phyloP scores from a whole-genome alignment of 2,329 filamentous ascomycete species.

The Penicillium aurantiogriseum region DNA sequence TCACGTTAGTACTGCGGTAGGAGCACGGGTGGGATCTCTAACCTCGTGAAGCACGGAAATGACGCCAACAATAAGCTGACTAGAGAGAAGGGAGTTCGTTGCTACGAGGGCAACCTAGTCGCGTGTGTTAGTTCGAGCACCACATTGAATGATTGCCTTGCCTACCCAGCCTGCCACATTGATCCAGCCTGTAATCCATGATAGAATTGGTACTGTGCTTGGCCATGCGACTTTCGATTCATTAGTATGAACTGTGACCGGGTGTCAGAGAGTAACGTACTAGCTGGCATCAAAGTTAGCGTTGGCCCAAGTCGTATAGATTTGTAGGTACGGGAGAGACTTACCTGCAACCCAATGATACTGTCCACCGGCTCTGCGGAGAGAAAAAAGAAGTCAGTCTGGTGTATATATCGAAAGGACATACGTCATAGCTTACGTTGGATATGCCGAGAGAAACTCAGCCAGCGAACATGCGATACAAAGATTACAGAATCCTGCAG shows the following conservation, averaged over 20 bases:
- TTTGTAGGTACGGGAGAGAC: constrained; percentile 7
- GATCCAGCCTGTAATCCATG: constrained; percentile 68
- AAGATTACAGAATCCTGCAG: constrained; percentile 67
- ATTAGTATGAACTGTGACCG: background rate
- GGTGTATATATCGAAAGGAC: background rate
- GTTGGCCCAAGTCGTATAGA: background rate
- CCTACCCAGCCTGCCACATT: constrained; percentile 67
- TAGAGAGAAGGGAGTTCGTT: constrained; percentile 65
- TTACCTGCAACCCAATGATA: constrained; percentile 68
- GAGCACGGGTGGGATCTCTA: background rate
- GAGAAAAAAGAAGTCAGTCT: background rate
- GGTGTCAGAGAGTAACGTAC: constrained; percentile 24
- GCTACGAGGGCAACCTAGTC: constrained; percentile 57
- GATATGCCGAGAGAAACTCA: constrained; percentile 67
- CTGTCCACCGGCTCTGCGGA: constrained; percentile 53
- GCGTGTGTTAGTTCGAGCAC: constrained; percentile 16
- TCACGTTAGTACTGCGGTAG: background rate
- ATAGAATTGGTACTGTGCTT: constrained; percentile 59
- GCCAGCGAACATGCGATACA: constrained; percentile 67
- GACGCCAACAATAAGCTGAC: constrained; percentile 64
- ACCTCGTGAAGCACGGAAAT: constrained; percentile 59
- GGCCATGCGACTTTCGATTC: constrained; percentile 53
- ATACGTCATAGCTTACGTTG: constrained; percentile 36
- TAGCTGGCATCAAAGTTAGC: constrained; percentile 21
- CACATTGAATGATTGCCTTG: background rate